Evolutionary conservation across 2,329 filamentous ascomycete species (phyloP).

Genomic region (Elsinoe perseae): DNA sequence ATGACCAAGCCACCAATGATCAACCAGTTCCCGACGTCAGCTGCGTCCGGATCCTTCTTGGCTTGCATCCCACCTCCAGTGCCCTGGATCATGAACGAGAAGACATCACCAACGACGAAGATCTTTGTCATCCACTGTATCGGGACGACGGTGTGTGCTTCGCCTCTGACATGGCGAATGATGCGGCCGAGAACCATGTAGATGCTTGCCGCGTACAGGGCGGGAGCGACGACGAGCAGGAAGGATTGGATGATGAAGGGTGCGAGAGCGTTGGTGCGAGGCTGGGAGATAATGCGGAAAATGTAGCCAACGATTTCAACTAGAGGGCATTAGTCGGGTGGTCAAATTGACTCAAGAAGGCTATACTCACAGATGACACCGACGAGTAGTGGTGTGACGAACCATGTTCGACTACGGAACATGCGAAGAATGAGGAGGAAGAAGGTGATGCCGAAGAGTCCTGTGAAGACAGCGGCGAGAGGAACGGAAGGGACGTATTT

Average conservation of each 20-base stretch:
- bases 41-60: constrained; percentile 31
- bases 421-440: constrained; percentile 22
- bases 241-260: constrained; percentile 39
- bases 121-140: constrained; percentile 44
- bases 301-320: constrained; percentile 42
- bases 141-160: constrained; percentile 37
- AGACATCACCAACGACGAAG: constrained; percentile 47
- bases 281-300: constrained; percentile 26
- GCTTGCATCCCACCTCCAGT: constrained; percentile 38
- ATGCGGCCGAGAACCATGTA: constrained; percentile 46
- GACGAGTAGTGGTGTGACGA: constrained; percentile 41
- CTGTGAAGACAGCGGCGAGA: constrained; percentile 18
- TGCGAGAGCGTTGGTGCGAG: constrained; percentile 25
- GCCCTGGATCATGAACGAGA: constrained; percentile 43
- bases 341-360: background rate
- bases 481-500: constrained; percentile 17
- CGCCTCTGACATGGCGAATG: constrained; percentile 36
- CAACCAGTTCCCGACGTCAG: constrained; percentile 34
- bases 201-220: constrained; percentile 44
- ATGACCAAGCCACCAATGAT: constrained; percentile 44
- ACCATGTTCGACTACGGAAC: constrained; percentile 40
- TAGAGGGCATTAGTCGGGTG: constrained; percentile 22
- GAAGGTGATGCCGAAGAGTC: constrained; percentile 32
- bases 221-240: constrained; percentile 42
- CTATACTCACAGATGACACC: constrained; percentile 41